Percentiles rank a stretch among this genome's conserved stretches.
phyloP scores from a whole-genome alignment of 2,329 filamentous ascomycete genomes.

The Ophiostoma triangulosporum region DNA sequence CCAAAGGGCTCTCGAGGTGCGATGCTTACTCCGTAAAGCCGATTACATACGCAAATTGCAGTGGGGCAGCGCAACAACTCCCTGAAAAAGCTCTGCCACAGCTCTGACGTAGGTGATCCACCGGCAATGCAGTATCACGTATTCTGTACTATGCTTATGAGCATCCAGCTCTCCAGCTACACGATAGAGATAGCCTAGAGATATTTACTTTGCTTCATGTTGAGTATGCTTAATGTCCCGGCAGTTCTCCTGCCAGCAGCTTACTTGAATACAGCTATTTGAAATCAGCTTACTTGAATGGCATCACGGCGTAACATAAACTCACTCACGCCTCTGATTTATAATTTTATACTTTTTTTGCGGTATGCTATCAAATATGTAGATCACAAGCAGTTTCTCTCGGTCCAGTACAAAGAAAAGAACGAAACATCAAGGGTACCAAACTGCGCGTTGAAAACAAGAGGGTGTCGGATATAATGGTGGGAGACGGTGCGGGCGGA shows the following conservation, averaged over 20 bases:
- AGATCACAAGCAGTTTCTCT: background rate
- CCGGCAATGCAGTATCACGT: background rate
- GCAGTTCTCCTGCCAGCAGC: no score
- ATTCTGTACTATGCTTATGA: no score
- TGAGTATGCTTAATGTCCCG: no score
- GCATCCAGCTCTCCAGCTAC: no score
- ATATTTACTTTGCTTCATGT: no score
- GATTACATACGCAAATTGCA: conserved; percentile 1
- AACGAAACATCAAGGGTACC: background rate
- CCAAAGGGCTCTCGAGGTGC: background rate
- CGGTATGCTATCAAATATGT: background rate
- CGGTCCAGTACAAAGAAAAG: background rate
- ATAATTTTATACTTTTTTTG: conserved; percentile 3
- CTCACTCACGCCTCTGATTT: no score
- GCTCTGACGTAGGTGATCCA: background rate
- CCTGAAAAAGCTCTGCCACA: background rate
- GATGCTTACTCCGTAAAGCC: background rate
- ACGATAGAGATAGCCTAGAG: no score
- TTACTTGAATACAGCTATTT: no score
- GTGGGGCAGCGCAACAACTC: background rate
- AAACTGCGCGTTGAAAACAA: background rate
- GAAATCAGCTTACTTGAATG: no score
- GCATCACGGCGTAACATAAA: no score
- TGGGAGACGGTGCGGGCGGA: background rate
- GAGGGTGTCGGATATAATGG: background rate